Conservation (phyloP, 805 yeast species). For the Kodamaea neixiangensis region DNA sequence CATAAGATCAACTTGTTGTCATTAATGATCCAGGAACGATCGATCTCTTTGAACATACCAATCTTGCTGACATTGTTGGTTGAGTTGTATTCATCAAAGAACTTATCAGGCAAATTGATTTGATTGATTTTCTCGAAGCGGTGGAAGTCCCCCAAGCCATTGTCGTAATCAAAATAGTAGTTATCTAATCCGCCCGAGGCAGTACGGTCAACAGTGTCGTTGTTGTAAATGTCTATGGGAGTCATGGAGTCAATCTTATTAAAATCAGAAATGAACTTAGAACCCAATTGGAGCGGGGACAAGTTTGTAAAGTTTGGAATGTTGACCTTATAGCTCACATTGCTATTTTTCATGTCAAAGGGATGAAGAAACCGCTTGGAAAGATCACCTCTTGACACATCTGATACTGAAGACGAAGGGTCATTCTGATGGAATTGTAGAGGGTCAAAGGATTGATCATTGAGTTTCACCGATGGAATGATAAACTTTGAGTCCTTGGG, state of each 20-base stretch:
- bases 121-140: slow-evolving; percentile 75
- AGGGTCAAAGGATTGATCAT: slow-evolving; percentile 24
- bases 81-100: slow-evolving; percentile 69
- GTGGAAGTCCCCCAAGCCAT: slow-evolving; percentile 55
- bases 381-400: slow-evolving; percentile 20
- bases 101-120: slow-evolving; percentile 75
- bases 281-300: slow-evolving; percentile 59
- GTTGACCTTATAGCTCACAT: slow-evolving; percentile 44
- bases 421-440: slow-evolving; percentile 22
- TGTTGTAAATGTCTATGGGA: slow-evolving; percentile 56
- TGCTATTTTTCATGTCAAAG: slow-evolving; percentile 35
- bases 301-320: slow-evolving; percentile 53
- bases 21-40: slow-evolving; percentile 81
- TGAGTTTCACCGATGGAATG: slow-evolving; percentile 32
- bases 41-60: slow-evolving; percentile 81
- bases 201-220: slow-evolving; percentile 54
- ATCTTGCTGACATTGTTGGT: slow-evolving; percentile 68
- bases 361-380: slow-evolving; percentile 39
- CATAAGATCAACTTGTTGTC: slow-evolving; percentile 83
- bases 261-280: slow-evolving; percentile 60
- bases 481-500: slow-evolving; percentile 25
- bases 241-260: slow-evolving; percentile 59
- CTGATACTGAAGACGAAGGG: slow-evolving; percentile 16
- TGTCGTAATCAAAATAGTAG: slow-evolving; percentile 53
- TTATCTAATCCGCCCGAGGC: slow-evolving; percentile 53